These are phyloP conservation scores for Brettanomyces naardenensis DNA, from an alignment of 805 yeast species.

Conservation along the genomic window DNA sequence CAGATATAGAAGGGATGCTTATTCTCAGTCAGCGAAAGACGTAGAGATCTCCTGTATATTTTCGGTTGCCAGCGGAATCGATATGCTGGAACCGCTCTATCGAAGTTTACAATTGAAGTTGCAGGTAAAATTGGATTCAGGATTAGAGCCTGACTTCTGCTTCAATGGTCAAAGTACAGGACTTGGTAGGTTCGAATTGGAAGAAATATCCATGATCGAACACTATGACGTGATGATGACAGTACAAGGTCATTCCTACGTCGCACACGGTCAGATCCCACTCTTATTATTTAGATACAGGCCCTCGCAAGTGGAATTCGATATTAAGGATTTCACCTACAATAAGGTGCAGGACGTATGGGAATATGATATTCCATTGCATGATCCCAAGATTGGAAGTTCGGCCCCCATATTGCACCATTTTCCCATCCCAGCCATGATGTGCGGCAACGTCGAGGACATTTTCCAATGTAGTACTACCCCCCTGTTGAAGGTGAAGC, in stretches of 20 bases:
- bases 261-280: background rate
- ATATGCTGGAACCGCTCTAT: background rate
- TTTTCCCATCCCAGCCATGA: conserved; percentile 1
- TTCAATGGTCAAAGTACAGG: conserved; percentile 3
- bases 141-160: background rate
- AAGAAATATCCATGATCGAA: background rate
- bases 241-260: background rate
- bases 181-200: background rate
- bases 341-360: background rate
- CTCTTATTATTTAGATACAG: background rate
- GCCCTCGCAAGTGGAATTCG: background rate
- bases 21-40: background rate
- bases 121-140: background rate
- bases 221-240: background rate
- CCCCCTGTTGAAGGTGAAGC: background rate
- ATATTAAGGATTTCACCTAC: conserved; percentile 1
- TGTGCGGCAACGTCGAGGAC: background rate
- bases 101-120: background rate
- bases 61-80: background rate
- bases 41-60: conserved; percentile 1
- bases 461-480: background rate
- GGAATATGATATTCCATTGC: background rate
- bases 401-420: background rate
- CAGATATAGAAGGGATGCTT: background rate
- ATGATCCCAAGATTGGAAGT: background rate